Evolutionary conservation across 345 rosid species (phyloP), one percentile per base, ranked within the genome.

Genomic region (Gossypium arboreum): DNA sequence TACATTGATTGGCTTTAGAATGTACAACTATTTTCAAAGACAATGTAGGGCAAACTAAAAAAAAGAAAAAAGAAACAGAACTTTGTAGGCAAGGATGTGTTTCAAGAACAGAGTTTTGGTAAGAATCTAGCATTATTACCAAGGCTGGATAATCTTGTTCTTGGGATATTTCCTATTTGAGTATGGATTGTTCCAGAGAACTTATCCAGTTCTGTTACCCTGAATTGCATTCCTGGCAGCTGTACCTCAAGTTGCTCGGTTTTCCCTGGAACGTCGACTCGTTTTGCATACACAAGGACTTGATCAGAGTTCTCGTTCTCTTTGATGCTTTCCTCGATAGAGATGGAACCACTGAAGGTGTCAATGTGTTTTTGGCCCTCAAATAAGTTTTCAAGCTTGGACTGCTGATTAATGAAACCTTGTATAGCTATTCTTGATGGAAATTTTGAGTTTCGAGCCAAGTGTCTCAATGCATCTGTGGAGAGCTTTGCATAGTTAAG

Each of bases 401-500:
- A 62, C 59, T 82, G 83, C 73, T 76, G 78, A 25, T 80, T 51
- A 27, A 76, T 69, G 58, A 85, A 77, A 68, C 68, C 81, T 73
- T 78, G 72, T 48, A 77, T 61, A 34, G 81, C 68, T 65, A 65
- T 15, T 73, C 75, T 76, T 43, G 87, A 55, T 43, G 88, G 88
- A 58, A 84, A 86, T 58, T 77, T 82, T 2, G 86, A 69, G 76
- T 86, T 83, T 22, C 78, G 73, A 65, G 80, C 75, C 13, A 83
- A 25, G 52, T 85, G 84, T 55, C 77, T 64, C 61, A 74, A 61
- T 43, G 83, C 74, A 69, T 75, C 80, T 3, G 71, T 45, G 10
- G 91, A 84, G 41, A 87, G 89, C 83, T 86, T 86, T 73, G 79
- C 84, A 22, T 68, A 73, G 72, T 86, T 81, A 62, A 87, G 76